These are phyloP conservation scores for Orbilia oligospora DNA, from an alignment of 2,329 filamentous ascomycete species.

Conservation along the genomic window DNA sequence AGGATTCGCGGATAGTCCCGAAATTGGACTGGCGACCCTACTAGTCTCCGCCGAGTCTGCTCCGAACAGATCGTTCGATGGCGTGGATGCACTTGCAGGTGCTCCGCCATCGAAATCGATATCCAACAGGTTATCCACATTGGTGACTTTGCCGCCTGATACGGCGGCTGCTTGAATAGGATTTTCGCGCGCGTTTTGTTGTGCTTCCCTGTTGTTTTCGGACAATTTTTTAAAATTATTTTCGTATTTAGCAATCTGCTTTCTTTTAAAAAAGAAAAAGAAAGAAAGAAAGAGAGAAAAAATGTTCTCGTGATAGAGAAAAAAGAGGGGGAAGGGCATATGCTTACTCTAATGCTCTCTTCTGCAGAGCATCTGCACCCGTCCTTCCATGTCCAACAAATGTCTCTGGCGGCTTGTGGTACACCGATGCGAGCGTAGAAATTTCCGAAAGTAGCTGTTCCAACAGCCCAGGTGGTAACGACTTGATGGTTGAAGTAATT, in stretches of 20 bases:
- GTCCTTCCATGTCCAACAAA: slow-evolving; percentile 96
- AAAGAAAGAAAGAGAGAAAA: neutral
- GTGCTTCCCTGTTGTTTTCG: slow-evolving; percentile 76
- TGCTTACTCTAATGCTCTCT: slow-evolving; percentile 86
- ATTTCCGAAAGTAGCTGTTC: slow-evolving; percentile 92
- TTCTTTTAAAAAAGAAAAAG: neutral
- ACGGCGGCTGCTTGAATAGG: slow-evolving; percentile 87
- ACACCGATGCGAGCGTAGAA: slow-evolving; percentile 94
- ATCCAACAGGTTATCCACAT: slow-evolving; percentile 93
- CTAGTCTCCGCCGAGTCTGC: slow-evolving; percentile 76
- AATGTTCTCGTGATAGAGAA: neutral
- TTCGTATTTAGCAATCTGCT: neutral
- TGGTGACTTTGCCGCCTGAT: slow-evolving; percentile 70
- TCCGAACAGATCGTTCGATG: slow-evolving; percentile 70
- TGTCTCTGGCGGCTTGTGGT: slow-evolving; percentile 98
- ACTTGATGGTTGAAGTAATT: slow-evolving; percentile 93
- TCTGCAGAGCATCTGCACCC: slow-evolving; percentile 93
- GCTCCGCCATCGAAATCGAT: slow-evolving; percentile 96
- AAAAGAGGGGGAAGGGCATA: neutral
- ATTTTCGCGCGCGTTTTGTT: slow-evolving; percentile 91
- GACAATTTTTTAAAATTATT: slow-evolving; percentile 14
- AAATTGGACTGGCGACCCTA: slow-evolving; percentile 78
- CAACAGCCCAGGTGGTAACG: slow-evolving; percentile 83
- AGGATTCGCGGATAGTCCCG: slow-evolving; percentile 67
- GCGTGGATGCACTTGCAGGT: slow-evolving; percentile 84